phyloP scores from a whole-genome alignment of 495 filamentous ascomycete genomes.

The Penicillium turbatum region DNA sequence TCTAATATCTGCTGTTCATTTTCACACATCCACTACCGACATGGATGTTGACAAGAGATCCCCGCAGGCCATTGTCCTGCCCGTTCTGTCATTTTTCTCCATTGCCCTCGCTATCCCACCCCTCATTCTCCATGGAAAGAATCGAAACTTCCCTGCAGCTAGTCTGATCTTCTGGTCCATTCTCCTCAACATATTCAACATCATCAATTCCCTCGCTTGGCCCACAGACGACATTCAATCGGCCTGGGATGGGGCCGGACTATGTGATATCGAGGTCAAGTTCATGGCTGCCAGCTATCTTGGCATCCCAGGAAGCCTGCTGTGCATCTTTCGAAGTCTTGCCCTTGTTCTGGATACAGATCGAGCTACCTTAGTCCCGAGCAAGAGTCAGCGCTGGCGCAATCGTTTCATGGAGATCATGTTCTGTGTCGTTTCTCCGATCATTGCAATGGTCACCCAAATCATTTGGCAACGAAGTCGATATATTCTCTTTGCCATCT shows the following conservation, averaged over 20 bases:
- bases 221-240: slow-evolving; percentile 57
- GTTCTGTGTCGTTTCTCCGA: slow-evolving; percentile 65
- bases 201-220: slow-evolving; percentile 82
- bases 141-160: slow-evolving; percentile 47
- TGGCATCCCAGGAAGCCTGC: slow-evolving; percentile 57
- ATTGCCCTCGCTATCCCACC: slow-evolving; percentile 50
- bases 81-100: slow-evolving; percentile 52
- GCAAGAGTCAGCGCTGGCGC: slow-evolving; percentile 47
- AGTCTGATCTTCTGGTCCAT: slow-evolving; percentile 60
- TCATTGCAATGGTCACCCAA: slow-evolving; percentile 61
- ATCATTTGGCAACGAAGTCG: slow-evolving; percentile 65
- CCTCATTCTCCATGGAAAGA: slow-evolving; percentile 37
- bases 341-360: slow-evolving; percentile 65
- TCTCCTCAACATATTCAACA: slow-evolving; percentile 60
- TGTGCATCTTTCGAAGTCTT: slow-evolving; percentile 70
- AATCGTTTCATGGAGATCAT: slow-evolving; percentile 56
- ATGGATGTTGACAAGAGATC: slow-evolving; percentile 16
- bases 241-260: slow-evolving; percentile 70
- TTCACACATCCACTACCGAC: not conserved
- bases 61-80: slow-evolving; percentile 35
- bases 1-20: not conserved
- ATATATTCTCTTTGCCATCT: slow-evolving; percentile 68
- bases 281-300: slow-evolving; percentile 59
- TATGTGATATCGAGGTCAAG: slow-evolving; percentile 82
- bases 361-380: slow-evolving; percentile 50